phyloP scores from a whole-genome alignment of 345 rosid genomes.

The Euphorbia tirucalli region DNA sequence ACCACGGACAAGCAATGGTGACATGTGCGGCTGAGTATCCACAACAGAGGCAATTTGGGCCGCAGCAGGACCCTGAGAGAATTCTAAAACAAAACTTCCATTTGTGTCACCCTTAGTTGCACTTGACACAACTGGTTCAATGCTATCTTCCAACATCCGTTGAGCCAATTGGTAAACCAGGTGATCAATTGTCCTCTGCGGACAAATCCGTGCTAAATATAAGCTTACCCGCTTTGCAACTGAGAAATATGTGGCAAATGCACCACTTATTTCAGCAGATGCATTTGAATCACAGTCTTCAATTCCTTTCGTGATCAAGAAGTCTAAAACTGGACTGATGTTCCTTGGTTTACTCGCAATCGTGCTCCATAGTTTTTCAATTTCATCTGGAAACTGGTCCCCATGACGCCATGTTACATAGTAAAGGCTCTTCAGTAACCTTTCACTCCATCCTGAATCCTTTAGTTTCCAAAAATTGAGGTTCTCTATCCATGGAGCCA shows the following conservation, averaged over 20 bases:
- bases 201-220: slow-evolving; percentile 94
- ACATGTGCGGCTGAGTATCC: slow-evolving; percentile 92
- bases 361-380: slow-evolving; percentile 98
- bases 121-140: slow-evolving; percentile 62
- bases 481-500: slow-evolving; percentile 99
- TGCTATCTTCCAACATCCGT: slow-evolving; percentile 89
- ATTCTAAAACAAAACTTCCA: slow-evolving; percentile 79
- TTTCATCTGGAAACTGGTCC: slow-evolving; percentile 98
- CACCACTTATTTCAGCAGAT: slow-evolving; percentile 98
- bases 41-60: slow-evolving; percentile 67
- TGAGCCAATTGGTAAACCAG: slow-evolving; percentile 92
- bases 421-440: slow-evolving; percentile 92
- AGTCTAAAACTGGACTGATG: slow-evolving; percentile 93
- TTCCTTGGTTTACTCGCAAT: slow-evolving; percentile 95
- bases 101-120: slow-evolving; percentile 59
- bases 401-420: slow-evolving; percentile 99
- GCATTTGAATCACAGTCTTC: slow-evolving; percentile 99
- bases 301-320: slow-evolving; percentile 92
- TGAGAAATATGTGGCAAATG: slow-evolving; percentile 97
- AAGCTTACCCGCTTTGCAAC: slow-evolving; percentile 98
- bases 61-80: slow-evolving; percentile 89
- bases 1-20: slow-evolving; percentile 93
- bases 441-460: slow-evolving; percentile 98
- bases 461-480: slow-evolving; percentile 98
- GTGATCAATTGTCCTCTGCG: slow-evolving; percentile 95